These are phyloP conservation scores for Plantago rigida DNA, from an alignment of 305 asterid genomes.

Conservation along the genomic window DNA sequence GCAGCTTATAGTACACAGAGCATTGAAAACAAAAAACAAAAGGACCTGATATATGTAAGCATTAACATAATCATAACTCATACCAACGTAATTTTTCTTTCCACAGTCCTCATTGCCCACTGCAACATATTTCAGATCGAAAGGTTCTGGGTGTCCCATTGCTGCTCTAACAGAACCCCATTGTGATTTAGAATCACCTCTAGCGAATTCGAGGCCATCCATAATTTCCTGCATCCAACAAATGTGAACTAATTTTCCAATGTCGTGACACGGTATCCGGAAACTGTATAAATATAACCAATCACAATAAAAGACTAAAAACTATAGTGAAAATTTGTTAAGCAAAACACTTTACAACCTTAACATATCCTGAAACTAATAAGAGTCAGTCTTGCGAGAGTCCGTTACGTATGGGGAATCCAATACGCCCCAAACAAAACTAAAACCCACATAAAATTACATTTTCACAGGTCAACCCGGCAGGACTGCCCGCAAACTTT, in stretches of 20 bases:
- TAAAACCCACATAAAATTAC: no score
- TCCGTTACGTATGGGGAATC: no score
- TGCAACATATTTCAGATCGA: conserved; percentile 44
- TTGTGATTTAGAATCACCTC: conserved; percentile 35
- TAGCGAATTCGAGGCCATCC: conserved; percentile 51
- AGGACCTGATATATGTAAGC: no score
- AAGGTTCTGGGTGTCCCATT: conserved; percentile 54
- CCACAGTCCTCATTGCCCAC: conserved; percentile 56
- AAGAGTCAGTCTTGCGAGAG: no score
- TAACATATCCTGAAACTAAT: background rate
- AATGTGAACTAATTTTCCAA: background rate
- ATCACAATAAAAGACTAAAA: background rate
- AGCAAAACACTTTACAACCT: background rate
- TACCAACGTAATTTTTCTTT: conserved; percentile 55
- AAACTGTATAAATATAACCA: background rate
- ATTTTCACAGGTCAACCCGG: no score
- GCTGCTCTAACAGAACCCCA: conserved; percentile 57
- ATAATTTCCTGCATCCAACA: conserved; percentile 37
- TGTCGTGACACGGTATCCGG: background rate
- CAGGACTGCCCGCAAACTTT: no score
- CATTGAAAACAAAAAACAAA: no score
- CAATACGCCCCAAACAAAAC: no score
- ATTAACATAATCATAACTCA: conserved; percentile 4
- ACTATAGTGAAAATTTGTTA: background rate
- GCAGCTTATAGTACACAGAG: no score